Evolutionary conservation across 148 eudicot species (phyloP), one percentile per base, ranked within the genome.

Genomic region (Chenopodium album): DNA sequence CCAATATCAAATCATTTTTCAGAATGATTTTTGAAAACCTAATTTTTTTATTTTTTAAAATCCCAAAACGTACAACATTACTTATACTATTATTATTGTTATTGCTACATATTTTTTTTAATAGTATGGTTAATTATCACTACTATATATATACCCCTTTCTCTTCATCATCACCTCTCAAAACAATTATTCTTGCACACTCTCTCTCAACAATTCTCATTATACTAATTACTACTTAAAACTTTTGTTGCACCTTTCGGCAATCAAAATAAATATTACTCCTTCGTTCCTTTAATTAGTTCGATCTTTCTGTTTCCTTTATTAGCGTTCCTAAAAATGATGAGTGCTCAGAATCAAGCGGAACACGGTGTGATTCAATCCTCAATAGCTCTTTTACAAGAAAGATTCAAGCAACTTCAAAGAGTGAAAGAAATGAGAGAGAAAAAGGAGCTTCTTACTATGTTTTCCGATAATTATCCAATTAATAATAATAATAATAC

Each of bases 371-470:
- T 89, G 14, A 82, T 84, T 41, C 89, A 86, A 76, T 90, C 97
- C 46, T 91, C 96, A 54, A 86, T 93, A 60, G 90, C 89, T 14
- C 80, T 95, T 56, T 72, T 95, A 69, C 97, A 92, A 83, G 94
- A 95, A 85, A 87, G 98, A 79, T 95, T 95, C 73, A 88, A 85
- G 80, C 90, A 92, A 56, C 84, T 95, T 59, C 85, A 94, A 73
- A 90, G 82, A 48, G 89, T 90, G 76, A 93, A 90, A 48, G 94
- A 93, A 83, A 85, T 89, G 92, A 91, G 99, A 83, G 86, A 93
- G 80, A 88, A 85, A 76, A 87, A 84, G 77, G 88, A 93, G 50
- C 87, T 92, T 32, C 47, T 91, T 37, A 83, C 87, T 71, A 70
- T 84, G n/a, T 84, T 85, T 54, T 70, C 84, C 17, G 68, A 67